Percentiles rank a stretch among this genome's conserved stretches.
phyloP scores from a whole-genome alignment of 2,329 filamentous ascomycete genomes.

The Pseudocercospora musae region DNA sequence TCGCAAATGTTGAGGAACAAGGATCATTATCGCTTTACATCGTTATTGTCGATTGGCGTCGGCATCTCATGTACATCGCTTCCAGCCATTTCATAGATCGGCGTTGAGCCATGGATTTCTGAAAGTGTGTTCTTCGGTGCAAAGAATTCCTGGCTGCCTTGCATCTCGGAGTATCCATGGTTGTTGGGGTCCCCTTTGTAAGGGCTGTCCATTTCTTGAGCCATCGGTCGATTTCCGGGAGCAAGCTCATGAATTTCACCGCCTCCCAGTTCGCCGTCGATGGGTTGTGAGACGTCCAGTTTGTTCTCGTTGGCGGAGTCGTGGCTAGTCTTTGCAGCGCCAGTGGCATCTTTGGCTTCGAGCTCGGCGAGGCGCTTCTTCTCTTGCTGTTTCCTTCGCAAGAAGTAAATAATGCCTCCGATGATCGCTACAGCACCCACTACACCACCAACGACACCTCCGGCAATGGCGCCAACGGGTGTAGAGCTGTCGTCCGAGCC shows the following conservation, averaged over 20 bases:
- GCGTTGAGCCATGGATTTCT: constrained; percentile 29
- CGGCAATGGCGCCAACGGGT: constrained; percentile 35
- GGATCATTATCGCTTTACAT: constrained; percentile 4
- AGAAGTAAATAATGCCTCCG: constrained; percentile 27
- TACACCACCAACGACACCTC: constrained; percentile 34
- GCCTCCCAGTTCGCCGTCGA: constrained; percentile 35
- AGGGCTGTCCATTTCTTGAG: constrained; percentile 34
- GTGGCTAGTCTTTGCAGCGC: constrained; percentile 9
- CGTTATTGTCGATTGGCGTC: constrained; percentile 9
- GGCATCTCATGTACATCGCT: constrained; percentile 29
- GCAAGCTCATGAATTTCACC: constrained; percentile 35
- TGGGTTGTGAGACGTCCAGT: constrained; percentile 29
- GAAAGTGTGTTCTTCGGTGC: constrained; percentile 18
- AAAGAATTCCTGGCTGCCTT: constrained; percentile 24
- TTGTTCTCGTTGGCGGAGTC: constrained; percentile 18
- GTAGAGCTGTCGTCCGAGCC: constrained; percentile 22
- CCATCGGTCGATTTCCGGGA: constrained; percentile 25
- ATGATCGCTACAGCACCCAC: constrained; percentile 30
- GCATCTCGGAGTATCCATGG: constrained; percentile 35
- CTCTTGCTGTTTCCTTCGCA: constrained; percentile 26
- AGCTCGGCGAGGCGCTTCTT: constrained; percentile 30
- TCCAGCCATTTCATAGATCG: constrained; percentile 34
- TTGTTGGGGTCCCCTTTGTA: constrained; percentile 34
- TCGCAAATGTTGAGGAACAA: background rate
- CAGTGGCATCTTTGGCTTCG: constrained; percentile 28